These are phyloP conservation scores for Chrysosphaeria jannelii DNA, from an alignment of 2,329 filamentous ascomycete genomes.

Conservation along the genomic window DNA sequence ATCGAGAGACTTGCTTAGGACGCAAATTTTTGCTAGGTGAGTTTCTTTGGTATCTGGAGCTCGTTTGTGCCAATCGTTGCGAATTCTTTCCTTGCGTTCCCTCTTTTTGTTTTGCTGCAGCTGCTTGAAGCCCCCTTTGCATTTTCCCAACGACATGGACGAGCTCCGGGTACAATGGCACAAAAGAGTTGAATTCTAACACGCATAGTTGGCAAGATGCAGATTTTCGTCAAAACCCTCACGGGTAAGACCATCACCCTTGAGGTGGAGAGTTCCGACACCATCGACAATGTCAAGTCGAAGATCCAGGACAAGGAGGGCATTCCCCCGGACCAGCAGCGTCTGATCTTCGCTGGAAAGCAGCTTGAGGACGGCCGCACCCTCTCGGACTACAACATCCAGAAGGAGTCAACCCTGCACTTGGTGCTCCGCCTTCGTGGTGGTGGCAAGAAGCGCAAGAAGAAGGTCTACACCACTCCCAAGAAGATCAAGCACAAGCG, in stretches of 20 bases:
- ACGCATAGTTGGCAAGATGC: constrained; percentile 26
- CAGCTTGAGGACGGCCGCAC: constrained; percentile 99
- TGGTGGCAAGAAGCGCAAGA: constrained; percentile 99
- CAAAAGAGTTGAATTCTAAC: not conserved
- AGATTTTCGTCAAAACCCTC: constrained; percentile 59
- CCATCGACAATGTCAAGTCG: constrained; percentile 99
- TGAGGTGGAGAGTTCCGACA: constrained; percentile 98
- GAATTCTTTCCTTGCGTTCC: not conserved
- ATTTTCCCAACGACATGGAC: not conserved
- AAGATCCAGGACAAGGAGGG: constrained; percentile 99
- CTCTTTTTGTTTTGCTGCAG: constrained; percentile 9
- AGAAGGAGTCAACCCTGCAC: constrained; percentile 99
- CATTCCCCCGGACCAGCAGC: constrained; percentile 96
- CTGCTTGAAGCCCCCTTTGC: not conserved
- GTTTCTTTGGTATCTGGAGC: constrained; percentile 4
- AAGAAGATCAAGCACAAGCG: constrained; percentile 99
- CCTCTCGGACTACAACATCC: constrained; percentile 99
- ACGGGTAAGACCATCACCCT: constrained; percentile 99
- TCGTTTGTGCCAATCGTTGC: constrained; percentile 1
- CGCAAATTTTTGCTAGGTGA: constrained; percentile 7
- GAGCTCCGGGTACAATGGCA: too few species aligned
- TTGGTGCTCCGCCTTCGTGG: constrained; percentile 93
- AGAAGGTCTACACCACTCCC: constrained; percentile 99
- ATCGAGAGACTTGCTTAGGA: constrained; percentile 7
- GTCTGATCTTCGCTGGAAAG: constrained; percentile 98